phyloP scores from a whole-genome alignment of 2,329 filamentous ascomycete genomes.

The Scortechinia acanthostroma region DNA sequence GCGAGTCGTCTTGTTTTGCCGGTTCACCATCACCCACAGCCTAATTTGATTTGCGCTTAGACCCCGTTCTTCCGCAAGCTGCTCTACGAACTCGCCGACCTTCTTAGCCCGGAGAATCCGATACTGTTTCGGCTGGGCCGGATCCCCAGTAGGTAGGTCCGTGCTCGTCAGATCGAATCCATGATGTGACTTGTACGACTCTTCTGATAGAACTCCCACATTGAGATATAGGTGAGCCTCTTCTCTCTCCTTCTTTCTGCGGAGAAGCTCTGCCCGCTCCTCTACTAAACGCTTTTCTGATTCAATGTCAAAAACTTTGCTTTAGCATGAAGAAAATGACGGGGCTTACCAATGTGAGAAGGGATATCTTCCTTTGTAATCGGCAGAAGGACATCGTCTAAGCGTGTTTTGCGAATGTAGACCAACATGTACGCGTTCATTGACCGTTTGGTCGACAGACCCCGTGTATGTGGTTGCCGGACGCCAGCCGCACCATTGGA shows the following conservation, averaged over 20 bases:
- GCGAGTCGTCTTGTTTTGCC: slow-evolving; percentile 91
- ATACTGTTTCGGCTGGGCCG: slow-evolving; percentile 66
- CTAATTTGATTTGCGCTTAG: slow-evolving; percentile 66
- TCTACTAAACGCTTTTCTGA: slow-evolving; percentile 70
- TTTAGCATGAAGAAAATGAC: slow-evolving; percentile 1
- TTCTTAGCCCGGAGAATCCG: slow-evolving; percentile 70
- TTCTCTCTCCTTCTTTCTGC: slow-evolving; percentile 77
- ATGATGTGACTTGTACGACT: slow-evolving; percentile 73
- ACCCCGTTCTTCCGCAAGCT: slow-evolving; percentile 64
- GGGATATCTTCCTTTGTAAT: slow-evolving; percentile 76
- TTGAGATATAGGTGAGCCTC: slow-evolving; percentile 90
- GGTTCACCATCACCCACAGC: slow-evolving; percentile 96
- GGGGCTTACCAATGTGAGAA: slow-evolving; percentile 63
- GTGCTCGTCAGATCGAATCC: slow-evolving; percentile 76
- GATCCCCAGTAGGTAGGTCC: slow-evolving; percentile 46
- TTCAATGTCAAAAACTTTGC: not conserved
- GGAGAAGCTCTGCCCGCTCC: slow-evolving; percentile 71
- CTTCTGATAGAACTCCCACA: slow-evolving; percentile 73
- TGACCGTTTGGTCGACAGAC: slow-evolving; percentile 48
- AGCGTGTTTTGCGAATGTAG: slow-evolving; percentile 79
- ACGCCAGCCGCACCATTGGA: slow-evolving; percentile 17
- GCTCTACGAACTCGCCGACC: slow-evolving; percentile 66
- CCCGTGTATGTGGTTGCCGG: slow-evolving; percentile 35
- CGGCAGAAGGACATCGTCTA: slow-evolving; percentile 75
- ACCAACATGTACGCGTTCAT: slow-evolving; percentile 98